Percentiles rank a stretch among this genome's conserved stretches.
These are phyloP conservation scores for Haberlea rhodopensis DNA, from an alignment of 257 asterid species.

Conservation along the genomic window DNA sequence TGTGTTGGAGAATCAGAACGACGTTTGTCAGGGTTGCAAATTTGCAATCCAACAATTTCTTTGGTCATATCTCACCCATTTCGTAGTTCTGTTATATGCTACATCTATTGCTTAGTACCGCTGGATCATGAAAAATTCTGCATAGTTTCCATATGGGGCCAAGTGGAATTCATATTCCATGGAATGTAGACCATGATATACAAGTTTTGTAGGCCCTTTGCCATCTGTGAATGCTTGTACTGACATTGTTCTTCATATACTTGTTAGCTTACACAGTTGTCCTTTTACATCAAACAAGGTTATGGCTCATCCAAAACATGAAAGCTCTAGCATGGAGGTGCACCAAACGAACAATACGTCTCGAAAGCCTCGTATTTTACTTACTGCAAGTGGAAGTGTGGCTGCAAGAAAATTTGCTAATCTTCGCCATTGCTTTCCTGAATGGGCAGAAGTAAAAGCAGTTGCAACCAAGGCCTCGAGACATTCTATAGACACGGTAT, in stretches of 20 bases:
- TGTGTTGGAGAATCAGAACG: too few species aligned
- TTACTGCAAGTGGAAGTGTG: slow-evolving; percentile 92
- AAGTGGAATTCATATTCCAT: not conserved
- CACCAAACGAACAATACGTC: slow-evolving; percentile 31
- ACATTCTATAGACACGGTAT: slow-evolving; percentile 60
- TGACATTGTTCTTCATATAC: not conserved
- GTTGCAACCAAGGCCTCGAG: slow-evolving; percentile 74
- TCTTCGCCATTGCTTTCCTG: slow-evolving; percentile 69
- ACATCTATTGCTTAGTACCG: not conserved
- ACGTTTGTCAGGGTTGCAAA: too few species aligned
- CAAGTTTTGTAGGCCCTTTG: not conserved
- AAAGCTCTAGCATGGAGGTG: slow-evolving; percentile 25
- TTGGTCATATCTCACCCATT: too few species aligned
- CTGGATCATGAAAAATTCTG: not conserved
- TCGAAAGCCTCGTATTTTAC: slow-evolving; percentile 72
- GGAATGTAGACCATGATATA: too few species aligned
- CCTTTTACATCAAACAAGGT: slow-evolving; percentile 34
- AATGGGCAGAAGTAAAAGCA: slow-evolving; percentile 94
- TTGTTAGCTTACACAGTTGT: slow-evolving; percentile 13
- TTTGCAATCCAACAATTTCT: not conserved
- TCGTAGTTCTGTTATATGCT: not conserved
- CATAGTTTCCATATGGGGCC: not conserved
- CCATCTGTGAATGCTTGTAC: too few species aligned
- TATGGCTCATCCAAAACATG: slow-evolving; percentile 41
- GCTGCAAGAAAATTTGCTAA: slow-evolving; percentile 84